Evolutionary conservation across 2,329 filamentous ascomycete species (phyloP).

Genomic region (Colletotrichum sp.): DNA sequence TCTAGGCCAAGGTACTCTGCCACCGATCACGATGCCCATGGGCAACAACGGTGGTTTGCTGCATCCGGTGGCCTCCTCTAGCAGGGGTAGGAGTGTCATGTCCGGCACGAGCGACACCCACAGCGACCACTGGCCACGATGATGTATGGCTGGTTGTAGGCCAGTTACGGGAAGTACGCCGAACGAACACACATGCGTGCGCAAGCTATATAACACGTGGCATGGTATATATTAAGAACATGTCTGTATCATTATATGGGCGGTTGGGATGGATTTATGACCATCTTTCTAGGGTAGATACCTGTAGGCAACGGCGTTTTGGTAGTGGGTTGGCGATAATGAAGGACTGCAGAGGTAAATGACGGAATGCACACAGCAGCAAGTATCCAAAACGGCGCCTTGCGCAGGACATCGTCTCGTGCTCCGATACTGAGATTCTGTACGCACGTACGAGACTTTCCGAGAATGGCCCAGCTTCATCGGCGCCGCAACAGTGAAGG

Average conservation of each 20-base stretch:
- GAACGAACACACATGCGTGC: neutral
- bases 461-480: neutral
- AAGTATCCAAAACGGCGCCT: neutral
- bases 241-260: neutral
- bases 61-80: neutral
- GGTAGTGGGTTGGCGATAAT: neutral
- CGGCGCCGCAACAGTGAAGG: neutral
- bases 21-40: slow-evolving; percentile 5
- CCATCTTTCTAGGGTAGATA: neutral
- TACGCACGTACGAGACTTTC: neutral
- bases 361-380: neutral
- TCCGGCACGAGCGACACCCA: slow-evolving; percentile 1
- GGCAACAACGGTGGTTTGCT: neutral
- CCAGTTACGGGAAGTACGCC: neutral
- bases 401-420: neutral
- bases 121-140: slow-evolving; percentile 7
- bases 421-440: neutral
- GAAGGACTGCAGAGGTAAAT: neutral
- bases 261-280: neutral
- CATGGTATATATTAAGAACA: neutral
- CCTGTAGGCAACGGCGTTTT: neutral
- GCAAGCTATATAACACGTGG: neutral
- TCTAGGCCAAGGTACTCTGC: neutral
- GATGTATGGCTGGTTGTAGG: neutral
- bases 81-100: neutral